Percentiles rank a stretch among this genome's conserved stretches.
These are phyloP conservation scores for Coix lacrymajobi DNA, from an alignment of 176 grass and related monocot species.

Conservation along the genomic window DNA sequence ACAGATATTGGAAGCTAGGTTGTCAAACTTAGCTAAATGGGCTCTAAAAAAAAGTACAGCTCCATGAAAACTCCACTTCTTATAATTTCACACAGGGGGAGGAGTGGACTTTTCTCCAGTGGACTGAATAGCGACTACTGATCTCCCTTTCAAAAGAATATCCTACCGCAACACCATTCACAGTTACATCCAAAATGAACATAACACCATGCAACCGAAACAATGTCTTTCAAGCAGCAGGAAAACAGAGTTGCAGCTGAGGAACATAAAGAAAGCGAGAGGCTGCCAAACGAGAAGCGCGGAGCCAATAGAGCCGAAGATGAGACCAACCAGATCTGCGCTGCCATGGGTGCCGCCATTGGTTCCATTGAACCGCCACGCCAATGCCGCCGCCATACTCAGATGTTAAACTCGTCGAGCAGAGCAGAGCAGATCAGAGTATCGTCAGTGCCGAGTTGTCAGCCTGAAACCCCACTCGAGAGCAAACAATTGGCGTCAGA, in stretches of 20 bases:
- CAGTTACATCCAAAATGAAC: constrained; percentile 11
- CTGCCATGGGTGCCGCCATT: constrained; percentile 61
- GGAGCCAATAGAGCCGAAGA: constrained; percentile 12
- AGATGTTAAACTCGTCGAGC: constrained; percentile 3
- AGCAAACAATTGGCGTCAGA: constrained; percentile 24
- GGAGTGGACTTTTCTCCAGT: background rate
- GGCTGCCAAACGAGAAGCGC: background rate
- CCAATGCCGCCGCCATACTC: constrained; percentile 69
- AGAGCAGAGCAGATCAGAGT: constrained; percentile 29
- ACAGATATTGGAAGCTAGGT: background rate
- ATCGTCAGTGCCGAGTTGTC: constrained; percentile 19
- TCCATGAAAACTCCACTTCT: background rate
- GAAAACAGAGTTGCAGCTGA: background rate
- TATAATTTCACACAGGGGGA: background rate
- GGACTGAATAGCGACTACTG: background rate
- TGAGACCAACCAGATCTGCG: constrained; percentile 77
- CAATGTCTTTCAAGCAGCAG: constrained; percentile 2
- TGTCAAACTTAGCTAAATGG: background rate
- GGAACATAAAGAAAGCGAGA: constrained; percentile 19
- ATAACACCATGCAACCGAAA: background rate
- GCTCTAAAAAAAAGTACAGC: background rate
- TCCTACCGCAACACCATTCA: background rate
- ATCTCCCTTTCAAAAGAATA: constrained; percentile 19
- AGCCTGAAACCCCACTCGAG: constrained; percentile 42
- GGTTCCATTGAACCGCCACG: constrained; percentile 79